Base-by-base conservation (phyloP, 1,284 basidiomycete species). In the Naganishia sp. region DNA sequence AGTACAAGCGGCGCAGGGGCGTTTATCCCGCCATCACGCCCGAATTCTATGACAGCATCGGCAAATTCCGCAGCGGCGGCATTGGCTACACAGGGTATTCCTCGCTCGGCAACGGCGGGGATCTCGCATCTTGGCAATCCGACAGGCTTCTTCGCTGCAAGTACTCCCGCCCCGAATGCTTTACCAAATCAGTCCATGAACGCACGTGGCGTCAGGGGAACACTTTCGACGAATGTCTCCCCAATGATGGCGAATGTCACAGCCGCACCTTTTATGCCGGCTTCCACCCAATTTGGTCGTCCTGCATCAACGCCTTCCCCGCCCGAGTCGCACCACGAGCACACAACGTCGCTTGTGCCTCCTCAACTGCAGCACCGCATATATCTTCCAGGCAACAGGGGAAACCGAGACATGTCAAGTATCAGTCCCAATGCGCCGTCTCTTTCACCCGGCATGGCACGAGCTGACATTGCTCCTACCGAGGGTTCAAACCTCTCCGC, bases 341-440 rank as follows among this genome's bases (percentile, higher is more conserved):
- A 77, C 39, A 75, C 77, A 59, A 80, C 78, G 0, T 66, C 66
- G 6, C 70, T 80, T 33, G 75, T 78, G 68, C 78, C 77, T 2
- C 77, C 78, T 6, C 75, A 77, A 61, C 70, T 79, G 15, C 79
- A 80, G 71, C 79, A 80, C 69, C 71, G 79, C 3, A 80, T 79
- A 31, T 80, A 78, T 44, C 73, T 79, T 6, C 78, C 68, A 15
- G 42, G 60, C 16, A 65, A 53, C 21, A 46, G 68, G 13, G 63
- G 65, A 50, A 23, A 44, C 43, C 33, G 44, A 23, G 25, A 33
- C 56, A n/a, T 33, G 52, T 36, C 45, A 33, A n/a, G 61, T 15
- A 6, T 6, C 36, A 28, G 23, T 31, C 42, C 33, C 10, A 46
- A 9, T 15, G 7, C 18, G 36, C 28, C 60, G 43, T 3, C 56